Evolutionary conservation across 163 green algal genomes (phyloP).

Genomic region (Coccomyxa subellipsoidea): DNA sequence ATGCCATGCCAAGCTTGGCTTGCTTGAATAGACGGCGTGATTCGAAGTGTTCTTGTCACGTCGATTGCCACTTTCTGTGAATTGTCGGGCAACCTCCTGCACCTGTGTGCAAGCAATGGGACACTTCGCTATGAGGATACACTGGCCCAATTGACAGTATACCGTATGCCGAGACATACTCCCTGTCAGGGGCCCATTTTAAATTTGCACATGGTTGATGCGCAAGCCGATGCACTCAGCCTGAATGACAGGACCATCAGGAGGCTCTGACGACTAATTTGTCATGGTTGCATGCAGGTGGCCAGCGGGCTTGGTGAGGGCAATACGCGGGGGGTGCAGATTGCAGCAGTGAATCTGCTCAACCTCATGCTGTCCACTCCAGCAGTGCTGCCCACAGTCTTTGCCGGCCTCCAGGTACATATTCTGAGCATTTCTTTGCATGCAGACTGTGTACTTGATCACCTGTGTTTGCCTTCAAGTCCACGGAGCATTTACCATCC

Average conservation of each 20-base stretch:
- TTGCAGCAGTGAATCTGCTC: background rate
- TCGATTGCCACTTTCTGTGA: too few species aligned
- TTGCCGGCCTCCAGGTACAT: background rate
- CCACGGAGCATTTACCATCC: too few species aligned
- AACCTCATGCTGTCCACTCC: background rate
- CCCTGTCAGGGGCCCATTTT: too few species aligned
- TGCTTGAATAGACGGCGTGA: too few species aligned
- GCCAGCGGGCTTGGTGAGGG: background rate
- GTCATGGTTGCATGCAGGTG: background rate
- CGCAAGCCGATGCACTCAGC: background rate
- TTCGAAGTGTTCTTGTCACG: too few species aligned
- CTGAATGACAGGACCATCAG: background rate
- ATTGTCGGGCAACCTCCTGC: too few species aligned
- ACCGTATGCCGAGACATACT: too few species aligned
- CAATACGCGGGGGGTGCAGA: background rate
- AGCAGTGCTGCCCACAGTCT: background rate
- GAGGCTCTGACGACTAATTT: background rate
- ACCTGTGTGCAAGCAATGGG: too few species aligned
- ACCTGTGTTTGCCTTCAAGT: too few species aligned
- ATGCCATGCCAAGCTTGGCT: too few species aligned
- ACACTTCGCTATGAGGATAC: too few species aligned
- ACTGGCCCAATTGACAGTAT: too few species aligned
- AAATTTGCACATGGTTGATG: background rate
- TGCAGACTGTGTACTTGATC: background rate
- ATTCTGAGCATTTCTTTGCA: background rate